Conservation (phyloP, 805 yeast species). For the Saturnispora diversa region DNA sequence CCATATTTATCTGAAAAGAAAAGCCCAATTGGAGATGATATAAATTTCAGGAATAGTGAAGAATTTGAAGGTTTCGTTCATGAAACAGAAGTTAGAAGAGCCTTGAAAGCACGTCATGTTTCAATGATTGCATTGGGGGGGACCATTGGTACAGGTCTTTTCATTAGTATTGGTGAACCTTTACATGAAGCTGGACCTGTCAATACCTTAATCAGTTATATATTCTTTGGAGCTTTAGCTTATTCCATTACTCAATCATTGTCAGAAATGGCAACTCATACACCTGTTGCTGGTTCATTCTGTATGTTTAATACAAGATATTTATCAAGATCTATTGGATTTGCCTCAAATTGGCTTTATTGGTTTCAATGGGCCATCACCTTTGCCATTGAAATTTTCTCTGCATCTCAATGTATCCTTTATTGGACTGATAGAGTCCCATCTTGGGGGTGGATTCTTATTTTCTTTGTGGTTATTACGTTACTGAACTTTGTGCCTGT, state of each 20-base stretch:
- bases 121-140: conserved; percentile 74
- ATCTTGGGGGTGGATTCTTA: conserved; percentile 60
- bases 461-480: conserved; percentile 51
- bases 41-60: background rate
- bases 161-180: conserved; percentile 53
- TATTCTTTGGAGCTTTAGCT: conserved; percentile 57
- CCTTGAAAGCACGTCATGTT: conserved; percentile 56
- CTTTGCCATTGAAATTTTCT: conserved; percentile 62
- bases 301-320: conserved; percentile 64
- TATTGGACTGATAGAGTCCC: conserved; percentile 67
- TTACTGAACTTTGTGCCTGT: conserved; percentile 56
- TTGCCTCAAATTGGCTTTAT: conserved; percentile 61
- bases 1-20: conserved; percentile 4
- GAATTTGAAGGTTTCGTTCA: conserved; percentile 11
- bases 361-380: conserved; percentile 75
- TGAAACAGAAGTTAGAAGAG: conserved; percentile 33
- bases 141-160: conserved; percentile 71
- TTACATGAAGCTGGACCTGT: conserved; percentile 59
- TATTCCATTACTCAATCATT: conserved; percentile 59
- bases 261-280: conserved; percentile 74
- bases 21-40: background rate
- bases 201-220: conserved; percentile 50
- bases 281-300: conserved; percentile 61
- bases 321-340: conserved; percentile 63
- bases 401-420: conserved; percentile 56